Percentiles rank a stretch among this genome's conserved stretches.
These are phyloP conservation scores for Fusarium sp. DNA, from an alignment of 2,329 filamentous ascomycete species.

Conservation along the genomic window DNA sequence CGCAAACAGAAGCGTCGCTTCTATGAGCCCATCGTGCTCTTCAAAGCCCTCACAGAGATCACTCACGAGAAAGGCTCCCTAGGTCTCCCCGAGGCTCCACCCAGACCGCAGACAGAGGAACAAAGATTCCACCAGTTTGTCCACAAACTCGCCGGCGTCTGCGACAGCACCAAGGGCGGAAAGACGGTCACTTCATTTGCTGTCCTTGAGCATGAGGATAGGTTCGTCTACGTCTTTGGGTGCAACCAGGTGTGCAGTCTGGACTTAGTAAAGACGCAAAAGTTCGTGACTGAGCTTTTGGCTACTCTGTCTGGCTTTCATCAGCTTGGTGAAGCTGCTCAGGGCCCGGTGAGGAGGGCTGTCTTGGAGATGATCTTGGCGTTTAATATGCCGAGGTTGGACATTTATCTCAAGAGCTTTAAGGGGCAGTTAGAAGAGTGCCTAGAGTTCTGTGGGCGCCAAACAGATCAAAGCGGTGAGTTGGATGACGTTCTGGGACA, in stretches of 20 bases:
- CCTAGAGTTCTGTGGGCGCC: constrained; percentile 10
- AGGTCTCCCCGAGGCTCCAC: not conserved
- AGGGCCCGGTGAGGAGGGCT: not conserved
- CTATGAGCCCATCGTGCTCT: constrained; percentile 46
- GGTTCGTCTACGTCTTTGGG: constrained; percentile 46
- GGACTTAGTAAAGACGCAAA: not conserved
- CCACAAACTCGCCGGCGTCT: constrained; percentile 47
- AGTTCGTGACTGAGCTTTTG: constrained; percentile 30
- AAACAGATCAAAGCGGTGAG: not conserved
- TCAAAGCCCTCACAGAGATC: constrained; percentile 39
- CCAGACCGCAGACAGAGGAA: constrained; percentile 27
- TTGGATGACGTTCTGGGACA: accelerated
- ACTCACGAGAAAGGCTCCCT: constrained; percentile 11
- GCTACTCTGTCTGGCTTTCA: constrained; percentile 9
- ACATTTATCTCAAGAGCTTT: constrained; percentile 29
- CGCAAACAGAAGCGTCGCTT: constrained; percentile 40
- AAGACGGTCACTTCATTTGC: constrained; percentile 47
- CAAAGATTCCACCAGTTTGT: constrained; percentile 45
- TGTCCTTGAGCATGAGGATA: constrained; percentile 43
- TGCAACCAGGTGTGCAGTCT: constrained; percentile 41
- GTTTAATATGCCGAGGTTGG: constrained; percentile 35
- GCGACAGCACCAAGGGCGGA: constrained; percentile 45
- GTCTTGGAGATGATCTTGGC: constrained; percentile 29
- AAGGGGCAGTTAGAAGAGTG: constrained; percentile 16
- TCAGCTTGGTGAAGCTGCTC: accelerated